Conservation (phyloP, 2,329 filamentous ascomycete species). For the Exophiala sideris region DNA sequence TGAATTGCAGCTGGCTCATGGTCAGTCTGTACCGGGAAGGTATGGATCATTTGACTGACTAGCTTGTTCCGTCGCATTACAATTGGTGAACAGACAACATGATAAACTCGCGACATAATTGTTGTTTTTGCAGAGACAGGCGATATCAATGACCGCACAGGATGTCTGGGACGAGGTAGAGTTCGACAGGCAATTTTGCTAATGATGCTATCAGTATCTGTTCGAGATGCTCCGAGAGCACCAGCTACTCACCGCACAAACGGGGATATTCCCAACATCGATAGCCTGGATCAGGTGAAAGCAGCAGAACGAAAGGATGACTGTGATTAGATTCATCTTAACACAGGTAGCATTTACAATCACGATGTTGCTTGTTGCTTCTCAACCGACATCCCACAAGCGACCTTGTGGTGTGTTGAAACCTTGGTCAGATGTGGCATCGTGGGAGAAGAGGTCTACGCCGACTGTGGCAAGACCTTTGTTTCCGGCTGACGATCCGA, state of each 20-base stretch:
- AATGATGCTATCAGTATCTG: slow-evolving; percentile 4
- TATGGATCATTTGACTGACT: slow-evolving; percentile 15
- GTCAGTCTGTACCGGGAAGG: slow-evolving; percentile 1
- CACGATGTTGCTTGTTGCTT: neutral
- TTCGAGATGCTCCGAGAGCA: neutral
- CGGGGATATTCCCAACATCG: slow-evolving; percentile 22
- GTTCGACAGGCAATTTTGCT: slow-evolving; percentile 29
- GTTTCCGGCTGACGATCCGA: slow-evolving; percentile 13
- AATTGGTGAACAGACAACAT: slow-evolving; percentile 28
- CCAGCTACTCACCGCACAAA: slow-evolving; percentile 23
- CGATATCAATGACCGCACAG: slow-evolving; percentile 28
- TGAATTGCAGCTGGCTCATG: slow-evolving; percentile 25
- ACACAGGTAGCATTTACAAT: slow-evolving; percentile 1
- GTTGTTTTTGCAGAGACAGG: slow-evolving; percentile 26
- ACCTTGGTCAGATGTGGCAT: neutral
- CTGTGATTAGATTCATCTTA: slow-evolving; percentile 11
- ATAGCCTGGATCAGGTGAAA: slow-evolving; percentile 11
- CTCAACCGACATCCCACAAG: slow-evolving; percentile 7
- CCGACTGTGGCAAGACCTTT: neutral
- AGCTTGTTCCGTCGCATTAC: slow-evolving; percentile 25
- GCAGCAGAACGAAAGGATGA: slow-evolving; percentile 7
- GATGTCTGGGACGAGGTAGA: slow-evolving; percentile 24
- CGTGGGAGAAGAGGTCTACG: neutral
- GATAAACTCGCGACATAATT: slow-evolving; percentile 29
- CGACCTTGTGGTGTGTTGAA: neutral